A percentile compares a stretch with the other conserved stretches of the same genome.
Conservation (phyloP, 768 basidiomycete species). For the Dictyophora rubrovolvata region DNA sequence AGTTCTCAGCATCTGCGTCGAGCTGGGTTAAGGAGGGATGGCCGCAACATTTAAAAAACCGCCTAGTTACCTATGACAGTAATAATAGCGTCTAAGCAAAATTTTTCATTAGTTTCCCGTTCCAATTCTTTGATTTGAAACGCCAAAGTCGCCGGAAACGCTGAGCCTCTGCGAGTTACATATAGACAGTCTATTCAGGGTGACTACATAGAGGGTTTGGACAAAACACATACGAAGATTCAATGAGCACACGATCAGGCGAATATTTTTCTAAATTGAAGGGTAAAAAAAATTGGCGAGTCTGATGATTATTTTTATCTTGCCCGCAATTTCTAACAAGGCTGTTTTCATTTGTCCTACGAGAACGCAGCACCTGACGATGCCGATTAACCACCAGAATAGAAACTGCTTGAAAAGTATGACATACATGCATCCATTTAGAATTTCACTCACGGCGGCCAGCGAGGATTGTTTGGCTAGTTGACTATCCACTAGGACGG, state of each 20-base stretch:
- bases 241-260: slow-evolving; percentile 90
- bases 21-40: neutral
- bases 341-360: slow-evolving; percentile 94
- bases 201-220: neutral
- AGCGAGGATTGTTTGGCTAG: slow-evolving; percentile 78
- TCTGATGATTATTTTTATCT: slow-evolving; percentile 3
- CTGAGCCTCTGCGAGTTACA: slow-evolving; percentile 68
- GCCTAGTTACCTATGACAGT: slow-evolving; percentile 52
- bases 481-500: slow-evolving; percentile 75
- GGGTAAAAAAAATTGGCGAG: neutral
- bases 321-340: slow-evolving; percentile 76
- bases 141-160: slow-evolving; percentile 90
- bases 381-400: neutral
- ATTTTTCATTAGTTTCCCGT: slow-evolving; percentile 55
- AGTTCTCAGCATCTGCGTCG: slow-evolving; percentile 68
- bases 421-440: slow-evolving; percentile 90
- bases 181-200: neutral
- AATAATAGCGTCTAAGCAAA: slow-evolving; percentile 82
- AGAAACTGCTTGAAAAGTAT: slow-evolving; percentile 9
- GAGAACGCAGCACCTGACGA: slow-evolving; percentile 75
- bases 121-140: slow-evolving; percentile 91
- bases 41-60: neutral
- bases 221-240: slow-evolving; percentile 67
- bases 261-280: slow-evolving; percentile 53
- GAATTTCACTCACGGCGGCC: slow-evolving; percentile 82